phyloP scores from a whole-genome alignment of 108 stramenopile species.

The Epithemia pelagica region DNA sequence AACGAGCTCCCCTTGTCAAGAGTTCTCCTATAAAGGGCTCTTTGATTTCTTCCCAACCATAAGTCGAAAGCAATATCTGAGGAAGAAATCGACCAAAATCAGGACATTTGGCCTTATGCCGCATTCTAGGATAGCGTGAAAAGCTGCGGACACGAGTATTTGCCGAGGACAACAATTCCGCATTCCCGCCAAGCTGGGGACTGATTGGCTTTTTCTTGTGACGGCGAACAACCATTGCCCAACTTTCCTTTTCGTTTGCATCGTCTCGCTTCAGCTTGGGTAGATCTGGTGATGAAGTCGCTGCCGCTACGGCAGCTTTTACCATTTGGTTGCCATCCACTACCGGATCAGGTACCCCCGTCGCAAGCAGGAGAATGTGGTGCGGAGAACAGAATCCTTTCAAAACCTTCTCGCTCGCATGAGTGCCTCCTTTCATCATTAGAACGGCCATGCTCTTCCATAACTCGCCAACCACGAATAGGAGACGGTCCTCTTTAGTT shows the following conservation, averaged over 20 bases:
- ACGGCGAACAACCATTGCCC: neutral
- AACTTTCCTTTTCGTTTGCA: neutral
- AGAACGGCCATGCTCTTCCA: neutral
- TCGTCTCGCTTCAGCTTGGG: neutral
- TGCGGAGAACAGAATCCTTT: neutral
- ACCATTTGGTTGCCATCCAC: neutral
- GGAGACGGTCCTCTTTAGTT: neutral
- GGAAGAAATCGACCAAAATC: neutral
- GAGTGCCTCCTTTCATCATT: neutral
- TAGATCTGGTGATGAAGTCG: neutral
- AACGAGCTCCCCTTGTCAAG: neutral
- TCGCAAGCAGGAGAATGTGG: neutral
- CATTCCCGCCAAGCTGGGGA: neutral
- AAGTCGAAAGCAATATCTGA: neutral
- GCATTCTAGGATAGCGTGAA: neutral
- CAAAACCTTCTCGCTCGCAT: neutral
- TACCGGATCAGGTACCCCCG: neutral
- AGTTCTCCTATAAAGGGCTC: neutral
- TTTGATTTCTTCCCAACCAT: neutral
- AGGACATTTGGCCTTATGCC: neutral
- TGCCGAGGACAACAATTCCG: neutral
- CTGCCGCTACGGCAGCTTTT: neutral
- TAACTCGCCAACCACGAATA: neutral
- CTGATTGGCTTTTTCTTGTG: neutral
- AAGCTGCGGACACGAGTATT: neutral